Conservation (phyloP, 2,329 filamentous ascomycete genomes). For the Byssochlamys sp. region DNA sequence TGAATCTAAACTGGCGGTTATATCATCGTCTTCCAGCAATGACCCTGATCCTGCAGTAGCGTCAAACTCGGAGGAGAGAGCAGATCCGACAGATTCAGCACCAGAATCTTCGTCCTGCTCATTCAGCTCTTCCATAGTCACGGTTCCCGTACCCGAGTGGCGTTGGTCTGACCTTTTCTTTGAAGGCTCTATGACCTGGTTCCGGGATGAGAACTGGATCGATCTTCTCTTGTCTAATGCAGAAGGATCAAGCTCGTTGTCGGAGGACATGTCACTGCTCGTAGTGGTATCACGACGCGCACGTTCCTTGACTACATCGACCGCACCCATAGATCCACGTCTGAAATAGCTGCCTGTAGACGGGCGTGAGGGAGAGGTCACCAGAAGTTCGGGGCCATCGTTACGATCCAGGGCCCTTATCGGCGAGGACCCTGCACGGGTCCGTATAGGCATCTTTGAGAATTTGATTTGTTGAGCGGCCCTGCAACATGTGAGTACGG, state of each 20-base stretch:
- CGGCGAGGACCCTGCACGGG: conserved; percentile 79
- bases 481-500: conserved; percentile 29
- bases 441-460: conserved; percentile 83
- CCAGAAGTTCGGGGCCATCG: conserved; percentile 40
- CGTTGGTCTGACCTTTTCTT: conserved; percentile 16
- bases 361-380: conserved; percentile 48
- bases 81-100: conserved; percentile 39
- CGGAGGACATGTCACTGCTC: conserved; percentile 57
- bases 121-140: conserved; percentile 23
- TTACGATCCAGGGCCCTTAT: conserved; percentile 47
- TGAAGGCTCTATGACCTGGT: conserved; percentile 27
- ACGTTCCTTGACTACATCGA: conserved; percentile 45
- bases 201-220: conserved; percentile 36
- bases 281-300: conserved; percentile 54
- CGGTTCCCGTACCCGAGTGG: conserved; percentile 20
- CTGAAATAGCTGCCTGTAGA: conserved; percentile 39
- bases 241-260: conserved; percentile 50
- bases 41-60: conserved; percentile 48
- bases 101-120: conserved; percentile 40
- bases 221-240: conserved; percentile 43
- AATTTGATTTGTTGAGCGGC: conserved; percentile 89
- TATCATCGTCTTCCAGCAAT: conserved; percentile 44
- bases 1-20: conserved; percentile 35
- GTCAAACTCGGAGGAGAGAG: conserved; percentile 46
- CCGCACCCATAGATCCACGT: conserved; percentile 47